Evolutionary conservation across 768 basidiomycete species (phyloP), one percentile per base, ranked within the genome.

Genomic region (Russula compacta): DNA sequence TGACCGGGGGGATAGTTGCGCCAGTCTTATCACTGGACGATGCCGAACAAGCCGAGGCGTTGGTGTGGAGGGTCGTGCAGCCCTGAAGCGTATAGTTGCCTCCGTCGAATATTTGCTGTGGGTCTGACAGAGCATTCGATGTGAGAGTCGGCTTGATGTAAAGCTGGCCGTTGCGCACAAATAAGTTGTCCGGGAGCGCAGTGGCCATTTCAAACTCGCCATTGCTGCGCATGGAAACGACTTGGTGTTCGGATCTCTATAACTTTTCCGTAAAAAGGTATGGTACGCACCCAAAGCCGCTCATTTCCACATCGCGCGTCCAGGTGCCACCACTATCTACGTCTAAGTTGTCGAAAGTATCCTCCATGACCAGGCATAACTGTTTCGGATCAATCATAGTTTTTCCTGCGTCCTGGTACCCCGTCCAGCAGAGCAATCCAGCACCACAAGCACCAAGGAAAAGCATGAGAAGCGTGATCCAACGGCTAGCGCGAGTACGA

Each of bases 131-230:
- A 5, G 71, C 69, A 67, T 83, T 81, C 43, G 77, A 74, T 6
- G 83, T 83, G 61, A 84, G 76, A 8, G 83, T 84, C 10, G 83
- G 74, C 68, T 81, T 77, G 70, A 85, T 81, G 74, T 81, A 83
- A 38, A 85, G 75, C 58, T 78, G 70, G 9, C 78, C 77, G 69
- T 81, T 75, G 44, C 76, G 69, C 49, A 80, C 70, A 73, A 76
- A 81, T 4, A 76, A 68, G 67, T 80, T 79, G 53, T 72, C 67
- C 10, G 61, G 42, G 6, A 67, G 67, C 17, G 68, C 66, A 6
- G 81, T 82, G 33, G 81, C 77, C 79, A 81, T 81, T 69, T 83
- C 76, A 67, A 84, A 84, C 68, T 81, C 78, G 67, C 78, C 78
- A 67, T 81, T 80, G 5, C 59, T 58, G 55, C 3, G 29, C 14